Evolutionary conservation across 2,329 filamentous ascomycete genomes (phyloP), one percentile per base, ranked within the genome.

Genomic region (Apiospora pterosperma): DNA sequence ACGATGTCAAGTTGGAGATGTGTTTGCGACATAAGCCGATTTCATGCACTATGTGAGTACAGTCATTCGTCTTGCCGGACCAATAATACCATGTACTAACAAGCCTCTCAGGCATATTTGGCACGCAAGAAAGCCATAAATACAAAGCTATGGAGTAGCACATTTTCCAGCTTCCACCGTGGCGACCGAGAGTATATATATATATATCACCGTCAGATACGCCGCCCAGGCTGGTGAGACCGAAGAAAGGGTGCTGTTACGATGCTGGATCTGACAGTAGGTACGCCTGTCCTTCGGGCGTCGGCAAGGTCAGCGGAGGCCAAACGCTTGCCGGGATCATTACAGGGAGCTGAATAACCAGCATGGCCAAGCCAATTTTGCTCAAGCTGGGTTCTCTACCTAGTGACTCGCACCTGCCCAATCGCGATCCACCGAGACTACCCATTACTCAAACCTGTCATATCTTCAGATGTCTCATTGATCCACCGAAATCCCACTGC

Each of bases 41-140:
- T 48, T 96, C 92, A 78, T 92, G 92, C 76, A 88, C 86, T 68
- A 81, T 94, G 92, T 94, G 81, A 85, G 91, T 87, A 36, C 14
- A 10, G 4, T 5, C 39, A 48, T 11, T 16, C 5, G 19, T 34
- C 25, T 14, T 23, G 19, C 5, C 19, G 38, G 5, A 36, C 36
- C 28, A 12, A 10, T 11, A 23, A 44, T 61, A 36, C 59, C 69
- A 62, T 59, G 60, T 36, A 59, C 61, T 28, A 39, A 74, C 28
- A 7, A 31, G n/a, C 6, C 7, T 34, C 10, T 3, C 7, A 62
- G 71, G 67, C 71, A 73, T 66, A 68, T 74, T 36, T 73, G 68
- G 69, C 68, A 69, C 48, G 73, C 73, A 63, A 67, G 69, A 62
- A 71, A 69, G 59, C 72, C 61, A 36, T 44, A 39, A n/a, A 36